Evolutionary conservation across 2,329 filamentous ascomycete species (phyloP).

Genomic region (Lachnellula subtilissima): DNA sequence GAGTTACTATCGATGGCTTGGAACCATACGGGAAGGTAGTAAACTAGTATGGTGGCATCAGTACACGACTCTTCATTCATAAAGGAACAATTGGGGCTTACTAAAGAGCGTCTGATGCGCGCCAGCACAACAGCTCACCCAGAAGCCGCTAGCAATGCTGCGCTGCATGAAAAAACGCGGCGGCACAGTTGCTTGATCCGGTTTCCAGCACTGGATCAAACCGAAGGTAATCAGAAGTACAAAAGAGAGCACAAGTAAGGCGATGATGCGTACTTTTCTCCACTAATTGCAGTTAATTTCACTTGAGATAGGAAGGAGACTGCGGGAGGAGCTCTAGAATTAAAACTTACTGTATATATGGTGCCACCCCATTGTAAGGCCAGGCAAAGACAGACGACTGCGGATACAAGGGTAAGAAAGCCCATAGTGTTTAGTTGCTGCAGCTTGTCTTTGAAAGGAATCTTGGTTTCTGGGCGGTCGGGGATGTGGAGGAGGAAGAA

Average conservation of each 20-base stretch:
- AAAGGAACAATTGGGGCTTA: neutral
- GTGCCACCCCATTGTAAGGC: conserved; percentile 43
- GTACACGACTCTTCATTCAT: conserved; percentile 31
- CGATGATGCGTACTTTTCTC: conserved; percentile 27
- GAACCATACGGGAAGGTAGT: conserved; percentile 18
- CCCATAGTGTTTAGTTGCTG: conserved; percentile 42
- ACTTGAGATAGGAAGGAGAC: neutral
- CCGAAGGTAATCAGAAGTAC: conserved; percentile 27
- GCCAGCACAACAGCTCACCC: conserved; percentile 7
- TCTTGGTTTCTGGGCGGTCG: conserved; percentile 21
- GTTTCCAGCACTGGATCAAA: conserved; percentile 32
- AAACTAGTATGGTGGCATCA: conserved; percentile 34
- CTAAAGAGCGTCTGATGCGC: conserved; percentile 3
- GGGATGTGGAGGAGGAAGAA: conserved; percentile 32
- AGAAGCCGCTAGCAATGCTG: conserved; percentile 28
- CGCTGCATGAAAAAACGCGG: conserved; percentile 34
- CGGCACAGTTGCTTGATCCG: conserved; percentile 35
- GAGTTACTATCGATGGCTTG: conserved; percentile 9
- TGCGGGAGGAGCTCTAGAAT: neutral
- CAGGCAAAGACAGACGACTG: conserved; percentile 37
- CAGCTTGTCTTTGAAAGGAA: conserved; percentile 34
- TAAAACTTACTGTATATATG: conserved; percentile 20
- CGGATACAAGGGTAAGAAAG: conserved; percentile 37
- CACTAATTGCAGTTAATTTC: conserved; percentile 11
- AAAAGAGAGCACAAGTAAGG: conserved; percentile 28